Percentiles rank a stretch among this genome's conserved stretches.
These are phyloP conservation scores for Kodamaea nitidulidarum DNA, from an alignment of 805 yeast genomes.

Conservation along the genomic window DNA sequence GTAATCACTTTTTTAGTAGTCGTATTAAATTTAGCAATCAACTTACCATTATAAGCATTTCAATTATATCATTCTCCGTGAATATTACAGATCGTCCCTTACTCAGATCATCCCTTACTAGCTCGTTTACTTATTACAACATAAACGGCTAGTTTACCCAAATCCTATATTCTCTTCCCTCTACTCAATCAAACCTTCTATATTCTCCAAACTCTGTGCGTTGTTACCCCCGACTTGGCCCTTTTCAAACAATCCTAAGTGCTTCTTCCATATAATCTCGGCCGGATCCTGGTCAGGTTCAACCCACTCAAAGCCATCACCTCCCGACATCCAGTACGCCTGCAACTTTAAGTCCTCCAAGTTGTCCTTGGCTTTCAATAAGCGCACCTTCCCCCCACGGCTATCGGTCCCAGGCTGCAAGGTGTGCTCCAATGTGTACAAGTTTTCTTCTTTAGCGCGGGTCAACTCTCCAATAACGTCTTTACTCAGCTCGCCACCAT, in stretches of 20 bases:
- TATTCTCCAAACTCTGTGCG: conserved; percentile 7
- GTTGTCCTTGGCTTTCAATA: conserved; percentile 40
- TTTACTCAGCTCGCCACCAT: conserved; percentile 37
- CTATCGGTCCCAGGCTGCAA: conserved; percentile 33
- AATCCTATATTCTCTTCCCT: conserved; percentile 13
- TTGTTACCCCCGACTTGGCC: conserved; percentile 13
- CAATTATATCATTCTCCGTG: too few relatives aligned
- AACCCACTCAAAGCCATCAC: conserved; percentile 83
- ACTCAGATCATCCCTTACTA: too few relatives aligned
- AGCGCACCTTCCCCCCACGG: conserved; percentile 37
- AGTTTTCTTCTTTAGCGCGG: conserved; percentile 23
- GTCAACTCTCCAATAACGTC: conserved; percentile 37
- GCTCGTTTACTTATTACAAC: too few relatives aligned
- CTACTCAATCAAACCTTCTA: conserved; percentile 10
- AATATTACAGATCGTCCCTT: too few relatives aligned
- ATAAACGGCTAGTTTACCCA: too few relatives aligned
- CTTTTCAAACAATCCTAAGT: conserved; percentile 21
- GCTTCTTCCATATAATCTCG: conserved; percentile 43
- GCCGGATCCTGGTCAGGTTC: conserved; percentile 93
- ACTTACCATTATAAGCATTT: too few relatives aligned
- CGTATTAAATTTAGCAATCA: too few relatives aligned
- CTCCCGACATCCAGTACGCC: conserved; percentile 85
- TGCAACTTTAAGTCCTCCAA: conserved; percentile 65
- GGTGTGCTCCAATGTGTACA: conserved; percentile 20
- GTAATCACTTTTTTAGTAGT: too few relatives aligned